Evolutionary conservation across 768 basidiomycete species (phyloP), one percentile per base, ranked within the genome.

Genomic region (Lactifluus subvellereus): DNA sequence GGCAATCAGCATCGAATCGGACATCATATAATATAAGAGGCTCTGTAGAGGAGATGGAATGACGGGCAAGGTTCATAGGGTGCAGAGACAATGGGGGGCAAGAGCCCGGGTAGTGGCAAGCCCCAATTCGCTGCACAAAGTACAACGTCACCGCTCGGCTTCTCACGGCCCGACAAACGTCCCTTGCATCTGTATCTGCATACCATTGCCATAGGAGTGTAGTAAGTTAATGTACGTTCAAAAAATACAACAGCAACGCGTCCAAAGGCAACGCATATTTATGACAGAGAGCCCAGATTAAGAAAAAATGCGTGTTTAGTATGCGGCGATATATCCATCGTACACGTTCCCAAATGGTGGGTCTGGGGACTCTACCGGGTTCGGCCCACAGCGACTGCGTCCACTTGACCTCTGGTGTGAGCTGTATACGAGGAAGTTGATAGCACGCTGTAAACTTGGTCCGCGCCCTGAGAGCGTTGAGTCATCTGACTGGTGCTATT

Each of bases 1-100:
- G 79, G 69, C 82, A 86, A 68, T 89, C 88, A n/a, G 86, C 74
- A 69, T 93, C 90, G 69, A 94, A 91, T 65, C 83, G 83, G 62
- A 85, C 84, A 76, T 93, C 86, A 64, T 87, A 79, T 69, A 94
- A 83, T 69, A 86, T 83, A 59, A 90, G 80, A 2, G 90, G 90
- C 61, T 77, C 80, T 43, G 89, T 87, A 27, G 90, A 77, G 64
- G 87, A 84, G 76, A 94, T 91, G 42, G 87, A 85, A 73, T 91
- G 88, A 70, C 91, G 85, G 69, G 86, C 90, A 71, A 93, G 79
- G 80, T 94, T 91, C 91, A 94, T 50, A 60, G 59, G 52, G 3
- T 62, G 65, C 57, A 43, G 54, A 53, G 57, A 56, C 48, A 45
- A 57, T 49, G 57, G 56, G 52, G 63, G 60, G 45, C 60, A 62